These are phyloP conservation scores for Trebouxia sp. DNA, from an alignment of 139 green algal genomes.

Conservation along the genomic window DNA sequence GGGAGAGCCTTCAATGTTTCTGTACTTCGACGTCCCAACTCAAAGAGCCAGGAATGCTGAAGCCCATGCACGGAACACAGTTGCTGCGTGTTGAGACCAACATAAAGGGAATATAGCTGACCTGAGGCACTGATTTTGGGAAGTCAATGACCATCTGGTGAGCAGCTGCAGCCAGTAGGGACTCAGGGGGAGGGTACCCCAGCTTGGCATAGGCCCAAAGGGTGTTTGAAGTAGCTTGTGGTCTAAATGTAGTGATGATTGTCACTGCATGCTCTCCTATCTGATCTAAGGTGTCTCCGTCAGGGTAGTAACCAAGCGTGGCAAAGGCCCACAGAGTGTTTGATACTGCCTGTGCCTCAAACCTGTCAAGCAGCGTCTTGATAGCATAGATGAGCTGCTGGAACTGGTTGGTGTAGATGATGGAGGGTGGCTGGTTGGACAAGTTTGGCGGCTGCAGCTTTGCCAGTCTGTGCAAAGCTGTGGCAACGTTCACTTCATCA, in stretches of 20 bases:
- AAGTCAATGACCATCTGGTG: slow-evolving; percentile 37
- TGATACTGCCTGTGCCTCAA: slow-evolving; percentile 49
- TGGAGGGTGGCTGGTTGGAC: not conserved
- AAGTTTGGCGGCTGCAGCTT: slow-evolving; percentile 39
- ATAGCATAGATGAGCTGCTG: slow-evolving; percentile 36
- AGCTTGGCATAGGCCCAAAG: slow-evolving; percentile 55
- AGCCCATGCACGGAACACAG: not conserved
- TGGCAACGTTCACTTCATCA: slow-evolving; percentile 52
- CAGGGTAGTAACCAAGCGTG: slow-evolving; percentile 37
- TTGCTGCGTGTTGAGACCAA: not conserved
- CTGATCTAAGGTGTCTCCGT: slow-evolving; percentile 37
- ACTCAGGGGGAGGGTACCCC: slow-evolving; percentile 36
- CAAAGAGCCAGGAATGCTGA: too few relatives aligned
- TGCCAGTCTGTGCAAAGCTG: slow-evolving; percentile 47
- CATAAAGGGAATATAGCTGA: not conserved
- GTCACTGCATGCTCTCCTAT: slow-evolving; percentile 39
- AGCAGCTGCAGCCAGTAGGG: slow-evolving; percentile 28
- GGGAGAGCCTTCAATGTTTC: too few relatives aligned
- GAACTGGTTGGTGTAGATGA: slow-evolving; percentile 39
- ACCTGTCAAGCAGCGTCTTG: slow-evolving; percentile 40
- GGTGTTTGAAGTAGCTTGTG: slow-evolving; percentile 48
- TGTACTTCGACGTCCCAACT: too few relatives aligned
- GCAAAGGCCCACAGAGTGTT: slow-evolving; percentile 46
- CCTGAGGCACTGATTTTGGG: slow-evolving; percentile 47
- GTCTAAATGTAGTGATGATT: slow-evolving; percentile 40